These are phyloP conservation scores for Didymella keratinophila DNA, from an alignment of 2,329 filamentous ascomycete genomes.

Conservation along the genomic window DNA sequence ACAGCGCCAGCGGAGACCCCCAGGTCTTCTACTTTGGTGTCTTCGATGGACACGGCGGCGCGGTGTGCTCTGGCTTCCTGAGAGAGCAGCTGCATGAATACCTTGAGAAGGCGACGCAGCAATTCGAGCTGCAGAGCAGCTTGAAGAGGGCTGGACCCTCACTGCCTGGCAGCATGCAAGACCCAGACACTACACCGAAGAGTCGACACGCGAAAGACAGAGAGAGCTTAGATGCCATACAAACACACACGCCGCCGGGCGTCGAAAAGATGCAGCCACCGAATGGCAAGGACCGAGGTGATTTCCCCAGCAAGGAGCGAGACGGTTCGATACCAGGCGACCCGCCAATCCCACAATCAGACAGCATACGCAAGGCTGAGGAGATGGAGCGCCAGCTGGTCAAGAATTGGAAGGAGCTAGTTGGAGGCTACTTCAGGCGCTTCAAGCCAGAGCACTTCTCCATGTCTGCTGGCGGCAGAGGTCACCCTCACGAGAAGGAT, in stretches of 20 bases:
- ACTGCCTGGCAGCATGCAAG: conserved; percentile 39
- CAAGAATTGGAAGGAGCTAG: conserved; percentile 78
- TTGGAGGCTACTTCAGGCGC: conserved; percentile 93
- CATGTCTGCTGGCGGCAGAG: conserved; percentile 51
- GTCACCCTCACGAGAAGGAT: conserved; percentile 46
- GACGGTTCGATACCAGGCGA: conserved; percentile 35
- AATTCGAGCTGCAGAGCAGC: conserved; percentile 81
- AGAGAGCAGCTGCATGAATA: conserved; percentile 86
- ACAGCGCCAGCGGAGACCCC: conserved; percentile 83
- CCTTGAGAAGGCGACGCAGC: conserved; percentile 79
- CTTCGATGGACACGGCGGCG: conserved; percentile 94
- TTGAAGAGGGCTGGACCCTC: conserved; percentile 55
- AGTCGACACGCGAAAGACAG: conserved; percentile 41
- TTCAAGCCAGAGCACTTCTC: conserved; percentile 85
- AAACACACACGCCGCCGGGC: conserved; percentile 57
- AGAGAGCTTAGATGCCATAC: conserved; percentile 54
- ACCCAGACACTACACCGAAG: conserved; percentile 31
- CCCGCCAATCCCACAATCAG: conserved; percentile 46
- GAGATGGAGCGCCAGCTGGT: conserved; percentile 76
- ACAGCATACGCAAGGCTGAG: conserved; percentile 67
- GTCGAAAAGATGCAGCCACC: conserved; percentile 53
- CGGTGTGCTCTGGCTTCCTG: conserved; percentile 86
- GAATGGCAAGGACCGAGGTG: conserved; percentile 28
- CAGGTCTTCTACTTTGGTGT: conserved; percentile 98
- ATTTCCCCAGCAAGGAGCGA: conserved; percentile 37